These are phyloP conservation scores for Ophiostoma quercus DNA, from an alignment of 2,329 filamentous ascomycete genomes.

Conservation along the genomic window DNA sequence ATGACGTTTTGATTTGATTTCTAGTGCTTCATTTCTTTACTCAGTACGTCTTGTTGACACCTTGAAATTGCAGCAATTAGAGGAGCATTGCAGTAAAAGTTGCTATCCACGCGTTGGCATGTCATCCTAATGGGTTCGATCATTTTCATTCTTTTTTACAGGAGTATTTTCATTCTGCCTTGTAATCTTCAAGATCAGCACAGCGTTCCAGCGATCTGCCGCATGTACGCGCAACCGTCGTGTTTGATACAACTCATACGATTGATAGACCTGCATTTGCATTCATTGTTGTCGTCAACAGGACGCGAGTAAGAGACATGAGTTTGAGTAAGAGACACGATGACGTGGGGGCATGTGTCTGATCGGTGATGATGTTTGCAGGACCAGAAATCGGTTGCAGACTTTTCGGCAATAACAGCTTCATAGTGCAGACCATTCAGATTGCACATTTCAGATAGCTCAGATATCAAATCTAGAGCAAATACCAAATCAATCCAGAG, in stretches of 20 bases:
- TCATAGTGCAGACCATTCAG: not conserved
- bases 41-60: not conserved
- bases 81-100: not conserved
- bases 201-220: not conserved
- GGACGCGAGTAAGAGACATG: not conserved
- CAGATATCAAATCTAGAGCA: not conserved
- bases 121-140: not conserved
- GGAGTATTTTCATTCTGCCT: not conserved
- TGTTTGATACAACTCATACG: not conserved
- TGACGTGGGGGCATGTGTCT: not conserved
- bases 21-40: not conserved
- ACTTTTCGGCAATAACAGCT: too few species aligned
- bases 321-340: not conserved
- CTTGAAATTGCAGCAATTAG: not conserved
- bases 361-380: too few species aligned
- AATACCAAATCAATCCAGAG: not conserved
- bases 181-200: not conserved
- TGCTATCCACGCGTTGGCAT: not conserved
- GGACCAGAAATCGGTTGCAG: too few species aligned
- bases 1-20: not conserved
- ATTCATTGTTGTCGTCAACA: not conserved
- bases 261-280: not conserved
- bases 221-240: not conserved
- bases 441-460: too few species aligned
- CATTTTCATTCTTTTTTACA: too few species aligned